Base-by-base conservation (phyloP, 1,139 yeast genomes). In the Taiozyma sp. region DNA sequence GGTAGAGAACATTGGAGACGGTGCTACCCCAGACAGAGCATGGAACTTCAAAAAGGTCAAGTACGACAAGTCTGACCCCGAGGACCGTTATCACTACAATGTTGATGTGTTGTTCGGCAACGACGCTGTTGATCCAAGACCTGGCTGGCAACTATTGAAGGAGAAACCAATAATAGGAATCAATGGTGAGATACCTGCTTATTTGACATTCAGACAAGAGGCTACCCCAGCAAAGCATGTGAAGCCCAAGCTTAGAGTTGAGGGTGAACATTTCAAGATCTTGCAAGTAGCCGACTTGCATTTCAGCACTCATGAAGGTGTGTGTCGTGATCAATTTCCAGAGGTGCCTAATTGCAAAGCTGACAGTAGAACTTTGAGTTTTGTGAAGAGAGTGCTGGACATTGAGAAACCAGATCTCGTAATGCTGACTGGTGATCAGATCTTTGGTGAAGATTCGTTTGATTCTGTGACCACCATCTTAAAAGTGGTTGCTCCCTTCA, bases 251-350 rank as follows among this genome's bases (percentile, higher is more conserved):
- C 51, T 50, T 54, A 52, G 65, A 34, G 59, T 62, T n/a, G 48
- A 63, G 4, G 66, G 76, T 32, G 82, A 77, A 4, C 78, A 74
- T 54, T 87, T 84, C 66, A 90, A 87, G 65, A 83, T 92, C 44
- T 69, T 89, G 13, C 98, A 92, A 65, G 80, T 91, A 8, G 96
- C 97, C 0, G 98, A 92, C 66, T 71, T 91, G 52, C 98, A 92
- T 66, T 83, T 87, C 61, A 79, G 93, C 19, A 86, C 95, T 0
- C 92, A 91, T 2, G 76, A 73, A 49, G 97, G 97, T 4, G 67
- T 70, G 49, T 92, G 97, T 62, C 71, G 85, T 50, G 95, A 91
- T 65, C 86, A 91, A 8, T 81, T 67, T 42, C 96, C 96, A 0
- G 58, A 62, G 22, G 66, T 73, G 60, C 67, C 74, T 2, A 70